Conservation (phyloP, 1,284 basidiomycete genomes). For the Trichosporon sp. region DNA sequence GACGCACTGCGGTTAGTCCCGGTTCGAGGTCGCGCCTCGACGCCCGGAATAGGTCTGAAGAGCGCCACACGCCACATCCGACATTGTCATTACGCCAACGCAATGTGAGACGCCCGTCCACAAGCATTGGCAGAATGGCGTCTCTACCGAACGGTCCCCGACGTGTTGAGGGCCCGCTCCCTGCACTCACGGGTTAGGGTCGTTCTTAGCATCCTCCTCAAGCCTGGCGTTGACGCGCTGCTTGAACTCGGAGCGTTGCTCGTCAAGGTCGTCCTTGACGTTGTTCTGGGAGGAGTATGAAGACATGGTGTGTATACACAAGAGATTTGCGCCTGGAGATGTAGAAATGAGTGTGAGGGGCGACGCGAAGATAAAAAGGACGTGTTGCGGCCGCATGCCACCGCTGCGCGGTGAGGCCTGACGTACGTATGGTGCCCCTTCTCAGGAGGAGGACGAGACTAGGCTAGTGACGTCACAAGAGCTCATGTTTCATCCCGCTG, state of each 20-base stretch:
- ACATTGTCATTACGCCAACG: neutral
- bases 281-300: neutral
- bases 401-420: neutral
- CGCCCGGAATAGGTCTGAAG: neutral
- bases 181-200: slow-evolving; percentile 15
- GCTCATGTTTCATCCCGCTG: neutral
- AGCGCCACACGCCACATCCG: neutral
- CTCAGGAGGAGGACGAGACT: neutral
- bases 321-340: neutral
- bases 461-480: neutral
- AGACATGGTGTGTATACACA: neutral
- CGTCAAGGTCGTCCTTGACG: neutral
- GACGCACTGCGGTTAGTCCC: slow-evolving; percentile 42
- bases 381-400: neutral
- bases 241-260: neutral
- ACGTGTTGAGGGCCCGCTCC: neutral
- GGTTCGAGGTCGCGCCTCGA: slow-evolving; percentile 20
- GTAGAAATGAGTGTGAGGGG: neutral
- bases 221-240: neutral
- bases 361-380: neutral
- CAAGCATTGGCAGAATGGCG: too few species aligned
- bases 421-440: slow-evolving; percentile 1
- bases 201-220: slow-evolving; percentile 3
- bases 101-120: too few species aligned
- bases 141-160: neutral